Evolutionary conservation across 805 yeast genomes (phyloP).

Genomic region (Metschnikowia gruessii): DNA sequence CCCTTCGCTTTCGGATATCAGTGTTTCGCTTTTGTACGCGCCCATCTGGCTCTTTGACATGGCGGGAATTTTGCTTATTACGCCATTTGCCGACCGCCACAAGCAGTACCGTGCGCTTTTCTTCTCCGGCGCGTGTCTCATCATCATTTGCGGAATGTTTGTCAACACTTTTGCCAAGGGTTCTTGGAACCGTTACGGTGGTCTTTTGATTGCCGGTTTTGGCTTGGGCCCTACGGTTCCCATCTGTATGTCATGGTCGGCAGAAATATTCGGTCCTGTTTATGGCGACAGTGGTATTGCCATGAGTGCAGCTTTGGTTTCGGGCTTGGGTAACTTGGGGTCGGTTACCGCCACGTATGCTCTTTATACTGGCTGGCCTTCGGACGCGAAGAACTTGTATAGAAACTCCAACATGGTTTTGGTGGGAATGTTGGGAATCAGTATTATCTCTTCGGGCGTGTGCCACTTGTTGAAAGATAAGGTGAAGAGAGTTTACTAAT

Average conservation of each 20-base stretch:
- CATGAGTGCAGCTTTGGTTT: slow-evolving; percentile 74
- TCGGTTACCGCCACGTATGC: slow-evolving; percentile 85
- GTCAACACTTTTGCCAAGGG: slow-evolving; percentile 74
- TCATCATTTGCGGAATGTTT: slow-evolving; percentile 71
- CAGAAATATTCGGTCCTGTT: slow-evolving; percentile 65
- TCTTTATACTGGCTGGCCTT: slow-evolving; percentile 83
- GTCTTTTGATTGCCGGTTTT: slow-evolving; percentile 75
- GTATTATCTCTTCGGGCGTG: slow-evolving; percentile 49
- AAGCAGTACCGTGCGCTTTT: slow-evolving; percentile 56
- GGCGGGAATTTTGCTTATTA: slow-evolving; percentile 68
- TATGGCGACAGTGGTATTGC: slow-evolving; percentile 87
- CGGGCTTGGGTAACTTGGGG: slow-evolving; percentile 84
- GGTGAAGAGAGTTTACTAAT: background rate
- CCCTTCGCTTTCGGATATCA: slow-evolving; percentile 59
- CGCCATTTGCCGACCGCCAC: slow-evolving; percentile 76
- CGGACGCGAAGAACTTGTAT: slow-evolving; percentile 58
- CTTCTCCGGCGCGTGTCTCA: slow-evolving; percentile 57
- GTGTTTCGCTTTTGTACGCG: slow-evolving; percentile 73
- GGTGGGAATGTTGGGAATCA: slow-evolving; percentile 69
- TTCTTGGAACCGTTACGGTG: slow-evolving; percentile 75
- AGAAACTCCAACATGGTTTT: slow-evolving; percentile 79
- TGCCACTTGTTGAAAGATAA: slow-evolving; percentile 17
- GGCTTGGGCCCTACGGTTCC: slow-evolving; percentile 93
- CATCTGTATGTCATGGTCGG: slow-evolving; percentile 77
- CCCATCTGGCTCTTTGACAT: slow-evolving; percentile 89